Evolutionary conservation across 805 yeast genomes (phyloP).

Genomic region (Cyberlindnera galapagoensis): DNA sequence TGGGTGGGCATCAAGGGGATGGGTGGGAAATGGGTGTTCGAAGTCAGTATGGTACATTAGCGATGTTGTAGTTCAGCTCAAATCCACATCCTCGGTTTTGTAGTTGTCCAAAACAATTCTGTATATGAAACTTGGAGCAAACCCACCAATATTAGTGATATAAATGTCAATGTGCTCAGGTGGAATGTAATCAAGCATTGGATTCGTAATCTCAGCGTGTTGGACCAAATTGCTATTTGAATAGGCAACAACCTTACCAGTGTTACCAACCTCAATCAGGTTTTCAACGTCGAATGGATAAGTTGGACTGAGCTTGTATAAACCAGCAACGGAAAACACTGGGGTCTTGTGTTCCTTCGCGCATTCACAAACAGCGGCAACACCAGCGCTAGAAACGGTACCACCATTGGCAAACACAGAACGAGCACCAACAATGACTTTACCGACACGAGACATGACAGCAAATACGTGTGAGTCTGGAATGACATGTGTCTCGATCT

Average conservation of each 20-base stretch:
- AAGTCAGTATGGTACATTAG: neutral
- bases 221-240: constrained; percentile 64
- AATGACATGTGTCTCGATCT: constrained; percentile 82
- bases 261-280: constrained; percentile 87
- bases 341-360: constrained; percentile 96
- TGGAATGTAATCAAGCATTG: constrained; percentile 82
- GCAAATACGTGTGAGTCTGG: constrained; percentile 94
- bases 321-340: constrained; percentile 90
- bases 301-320: constrained; percentile 85
- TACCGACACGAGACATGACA: constrained; percentile 95
- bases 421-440: constrained; percentile 87
- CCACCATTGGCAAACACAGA: constrained; percentile 97
- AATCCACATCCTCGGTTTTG: constrained; percentile 71
- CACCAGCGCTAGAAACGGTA: constrained; percentile 83
- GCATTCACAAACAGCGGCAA: constrained; percentile 87
- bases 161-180: constrained; percentile 94
- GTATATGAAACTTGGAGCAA: constrained; percentile 92
- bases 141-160: constrained; percentile 89
- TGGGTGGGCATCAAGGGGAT: neutral
- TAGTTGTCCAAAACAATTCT: constrained; percentile 94
- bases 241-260: constrained; percentile 81
- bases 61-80: constrained; percentile 29
- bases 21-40: neutral
- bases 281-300: constrained; percentile 80
- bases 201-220: constrained; percentile 77